phyloP scores from a whole-genome alignment of 176 grass and related monocot species.

The Canna indica region DNA sequence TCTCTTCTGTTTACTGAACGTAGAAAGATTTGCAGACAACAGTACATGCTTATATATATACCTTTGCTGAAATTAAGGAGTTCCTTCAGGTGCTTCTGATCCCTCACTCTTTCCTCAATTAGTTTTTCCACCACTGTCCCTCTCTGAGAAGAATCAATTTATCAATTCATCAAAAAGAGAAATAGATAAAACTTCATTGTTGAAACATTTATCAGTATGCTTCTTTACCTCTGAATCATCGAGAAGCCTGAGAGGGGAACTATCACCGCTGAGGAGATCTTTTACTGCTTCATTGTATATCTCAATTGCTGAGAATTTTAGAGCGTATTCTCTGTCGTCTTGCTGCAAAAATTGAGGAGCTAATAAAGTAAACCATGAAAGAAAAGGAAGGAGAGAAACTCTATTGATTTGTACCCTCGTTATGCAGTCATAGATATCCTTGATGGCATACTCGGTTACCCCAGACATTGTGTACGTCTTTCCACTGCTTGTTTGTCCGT shows the following conservation, averaged over 20 bases:
- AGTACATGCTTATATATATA: background rate
- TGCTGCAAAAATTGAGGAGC: conserved; percentile 37
- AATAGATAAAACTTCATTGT: background rate
- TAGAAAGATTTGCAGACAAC: background rate
- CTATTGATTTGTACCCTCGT: conserved; percentile 26
- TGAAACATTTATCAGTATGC: background rate
- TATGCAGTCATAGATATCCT: conserved; percentile 82
- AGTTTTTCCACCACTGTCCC: conserved; percentile 86
- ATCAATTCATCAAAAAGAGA: background rate
- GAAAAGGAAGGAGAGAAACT: background rate
- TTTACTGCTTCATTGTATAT: conserved; percentile 95
- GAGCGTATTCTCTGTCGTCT: conserved; percentile 65
- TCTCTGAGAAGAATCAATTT: conserved; percentile 33
- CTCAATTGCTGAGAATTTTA: conserved; percentile 89
- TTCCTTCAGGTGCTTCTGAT: conserved; percentile 74
- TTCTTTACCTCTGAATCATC: conserved; percentile 73
- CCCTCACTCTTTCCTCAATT: conserved; percentile 58
- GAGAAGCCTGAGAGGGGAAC: conserved; percentile 55
- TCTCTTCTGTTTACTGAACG: background rate
- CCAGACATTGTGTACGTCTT: conserved; percentile 94
- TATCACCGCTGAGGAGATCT: conserved; percentile 62
- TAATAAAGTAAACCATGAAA: background rate
- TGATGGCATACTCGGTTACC: conserved; percentile 61
- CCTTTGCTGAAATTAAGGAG: conserved; percentile 77
- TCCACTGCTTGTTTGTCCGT: conserved; percentile 94